Evolutionary conservation across 495 filamentous ascomycete species (phyloP), one percentile per base, ranked within the genome.

Genomic region (Chaetomium cochliodes): DNA sequence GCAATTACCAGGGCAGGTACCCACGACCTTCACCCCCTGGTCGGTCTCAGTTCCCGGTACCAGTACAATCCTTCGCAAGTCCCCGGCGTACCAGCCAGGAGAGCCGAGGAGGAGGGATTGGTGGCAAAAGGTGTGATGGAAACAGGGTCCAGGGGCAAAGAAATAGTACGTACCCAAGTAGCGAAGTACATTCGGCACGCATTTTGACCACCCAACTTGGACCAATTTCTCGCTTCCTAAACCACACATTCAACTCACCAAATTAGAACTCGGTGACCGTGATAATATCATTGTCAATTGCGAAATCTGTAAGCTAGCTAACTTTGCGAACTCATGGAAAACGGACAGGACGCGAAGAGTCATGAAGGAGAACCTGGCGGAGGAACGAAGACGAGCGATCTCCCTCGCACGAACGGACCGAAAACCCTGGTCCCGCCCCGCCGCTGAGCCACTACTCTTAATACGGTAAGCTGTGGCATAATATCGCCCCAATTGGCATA

Each of bases 51-150:
- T 70, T 63, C 64, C 65, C 66, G 69, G 72, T 73, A 73, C 67
- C 66, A 53, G 69, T 73, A 73, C 71, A 66, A 68, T 42, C 60
- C 60, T 60, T 49, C 60, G 44, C 22, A 65, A 68, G 65, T 67
- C 67, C 65, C 71, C 69, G 66, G 52, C 58, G 68, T 70, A 70
- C 68, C 68, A 58, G 63, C 55, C 67, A 69, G 69, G 71, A 65
- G 67, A 59, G 51, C 60, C 64, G 65, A 65, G 64, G 50, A 59
- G 58, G 58, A 25, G 33, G 39, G 44, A 47, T 54, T 53, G 50
- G 39, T 55, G 64, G 64, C 58, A 54, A 51, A 30, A 37, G 18
- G 56, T 59, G 55, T 49, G 42, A 11, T 58, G 22, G 8, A 15
- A 15, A 26, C 56, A 59, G 63, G 63, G 63, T 44, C 62, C 26